Base-by-base conservation (phyloP, 2,329 filamentous ascomycete species). In the Fusarium compactum region DNA sequence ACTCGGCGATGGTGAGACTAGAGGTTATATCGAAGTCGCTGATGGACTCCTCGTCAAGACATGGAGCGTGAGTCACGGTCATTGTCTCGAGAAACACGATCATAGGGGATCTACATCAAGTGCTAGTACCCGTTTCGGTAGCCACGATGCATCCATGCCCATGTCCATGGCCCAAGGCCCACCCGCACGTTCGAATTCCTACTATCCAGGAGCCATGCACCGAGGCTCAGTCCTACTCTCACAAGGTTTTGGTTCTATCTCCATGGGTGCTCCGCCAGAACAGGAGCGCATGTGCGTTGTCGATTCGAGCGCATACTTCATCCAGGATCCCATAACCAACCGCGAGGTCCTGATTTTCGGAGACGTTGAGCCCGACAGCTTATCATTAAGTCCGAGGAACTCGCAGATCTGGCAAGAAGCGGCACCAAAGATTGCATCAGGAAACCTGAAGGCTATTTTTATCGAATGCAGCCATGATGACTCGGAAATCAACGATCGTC, bases 391-490 rank as follows among this genome's bases (percentile, higher is more conserved):
- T 2, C 94, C 95, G 2, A 90, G 95, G 25, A 98, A 96, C 71
- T 82, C 86, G n/a, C 84, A 85, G 16, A 89, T 99, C 16, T 99
- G 96, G 96, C 87, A 89, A 70, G 92, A 96, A 76, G 95, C 95
- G 1, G 95, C 95, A 0, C 91, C 91, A 11, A 97, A 97, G 77
- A 90, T 99, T 27, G 91, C 85, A 0, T 82, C 85, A 1, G 93
- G 93, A 3, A 85, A 86, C 6, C 85, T 99, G 1, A 87, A 86
- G 0, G 95, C 91, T 14, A 92, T 99, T 15, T 95, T 98, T 77
- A 97, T 99, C 73, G 96, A 99, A 83, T 98, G 95, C 80, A 97
- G 93, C 67, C 99, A 95, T 79, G 92, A 94, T 66, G 91, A 98
- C 78, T 88, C 88, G 10, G 91, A 94, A 74, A 86, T 89, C 24